Evolutionary conservation across 768 basidiomycete species (phyloP).

Genomic region (Sutorius australiensis): DNA sequence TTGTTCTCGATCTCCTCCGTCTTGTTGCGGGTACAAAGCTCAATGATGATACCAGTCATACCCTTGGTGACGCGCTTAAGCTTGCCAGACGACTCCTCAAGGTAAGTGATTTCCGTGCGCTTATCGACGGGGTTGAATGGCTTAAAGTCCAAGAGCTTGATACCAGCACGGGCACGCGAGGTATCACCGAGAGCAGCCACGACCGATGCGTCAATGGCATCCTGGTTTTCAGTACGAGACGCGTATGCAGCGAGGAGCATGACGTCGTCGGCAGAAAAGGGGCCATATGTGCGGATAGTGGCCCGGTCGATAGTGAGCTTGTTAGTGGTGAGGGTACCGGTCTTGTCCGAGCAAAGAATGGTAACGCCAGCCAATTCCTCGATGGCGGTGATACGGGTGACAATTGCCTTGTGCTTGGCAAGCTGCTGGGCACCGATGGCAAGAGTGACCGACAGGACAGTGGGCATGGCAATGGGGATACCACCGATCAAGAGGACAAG

Average conservation of each 20-base stretch:
- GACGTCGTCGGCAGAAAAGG: slow-evolving; percentile 85
- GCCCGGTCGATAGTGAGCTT: slow-evolving; percentile 96
- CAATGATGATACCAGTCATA: slow-evolving; percentile 99
- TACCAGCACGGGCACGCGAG: slow-evolving; percentile 77
- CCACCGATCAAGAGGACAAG: slow-evolving; percentile 99
- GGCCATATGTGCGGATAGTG: slow-evolving; percentile 87
- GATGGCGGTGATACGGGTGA: slow-evolving; percentile 99
- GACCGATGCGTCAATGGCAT: slow-evolving; percentile 91
- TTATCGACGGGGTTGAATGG: slow-evolving; percentile 99
- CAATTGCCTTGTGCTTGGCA: slow-evolving; percentile 98
- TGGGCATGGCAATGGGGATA: slow-evolving; percentile 99
- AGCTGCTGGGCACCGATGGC: slow-evolving; percentile 99
- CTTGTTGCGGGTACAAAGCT: slow-evolving; percentile 97
- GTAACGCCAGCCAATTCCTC: slow-evolving; percentile 98
- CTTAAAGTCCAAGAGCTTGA: slow-evolving; percentile 98
- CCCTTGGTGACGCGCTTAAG: slow-evolving; percentile 99
- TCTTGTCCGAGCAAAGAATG: slow-evolving; percentile 98
- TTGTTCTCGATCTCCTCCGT: slow-evolving; percentile 86
- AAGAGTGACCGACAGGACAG: slow-evolving; percentile 95
- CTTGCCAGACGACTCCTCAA: slow-evolving; percentile 89
- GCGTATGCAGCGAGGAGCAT: slow-evolving; percentile 93
- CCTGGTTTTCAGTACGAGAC: slow-evolving; percentile 98
- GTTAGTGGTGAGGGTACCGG: slow-evolving; percentile 97
- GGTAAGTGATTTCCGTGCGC: slow-evolving; percentile 98
- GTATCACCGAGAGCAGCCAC: slow-evolving; percentile 74